Base-by-base conservation (phyloP, 176 grass and related monocot species). In the Triticum turgidum region DNA sequence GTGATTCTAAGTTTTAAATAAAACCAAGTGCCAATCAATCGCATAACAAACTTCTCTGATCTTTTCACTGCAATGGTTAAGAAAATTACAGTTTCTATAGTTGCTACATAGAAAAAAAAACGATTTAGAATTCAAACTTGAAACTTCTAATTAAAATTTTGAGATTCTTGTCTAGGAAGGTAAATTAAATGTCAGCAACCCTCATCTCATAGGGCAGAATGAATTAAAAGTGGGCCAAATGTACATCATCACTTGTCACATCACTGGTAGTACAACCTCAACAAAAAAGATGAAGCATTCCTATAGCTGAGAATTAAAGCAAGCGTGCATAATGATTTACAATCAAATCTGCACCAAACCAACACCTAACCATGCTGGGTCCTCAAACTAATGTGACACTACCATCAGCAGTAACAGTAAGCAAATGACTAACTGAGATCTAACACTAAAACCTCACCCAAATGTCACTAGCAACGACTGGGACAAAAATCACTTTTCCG, bases 261-360 rank as follows among this genome's bases (percentile, higher is more conserved):
- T 54, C 14, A 30, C 11, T 21, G 33, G 35, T 29, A 62, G 37
- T 77, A 77, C 21, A 66, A 17, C 24, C n/a, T 44, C 34, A 66
- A 37, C 6, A 79, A 10, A 65, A 83, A 22, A 87, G 73, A 83
- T 18, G 3, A 82, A 82, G 52, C 49, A 41, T 33, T 78, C 38
- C 51, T 86, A 10, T 76, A 76, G 38, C 21, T 65, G 10, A 51
- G 54, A 72, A 64, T 24, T 29, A 39, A 49, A 27, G 30, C 61
- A 73, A 89, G 52, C 9, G 52, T 4, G 1, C n/a, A 71, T 8
- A 2, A 12, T 66, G 29, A 21, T 70, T 11, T 82, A 38, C 30
- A 71, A 38, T 15, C 73, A 77, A 54, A 77, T 56, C 73, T 10
- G 52, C 27, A 2, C 62, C 41, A 45, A 61, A 34, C 18, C 20